Conservation (phyloP, 108 stramenopile genomes). For the Pseudonitzschia delicatissima region DNA sequence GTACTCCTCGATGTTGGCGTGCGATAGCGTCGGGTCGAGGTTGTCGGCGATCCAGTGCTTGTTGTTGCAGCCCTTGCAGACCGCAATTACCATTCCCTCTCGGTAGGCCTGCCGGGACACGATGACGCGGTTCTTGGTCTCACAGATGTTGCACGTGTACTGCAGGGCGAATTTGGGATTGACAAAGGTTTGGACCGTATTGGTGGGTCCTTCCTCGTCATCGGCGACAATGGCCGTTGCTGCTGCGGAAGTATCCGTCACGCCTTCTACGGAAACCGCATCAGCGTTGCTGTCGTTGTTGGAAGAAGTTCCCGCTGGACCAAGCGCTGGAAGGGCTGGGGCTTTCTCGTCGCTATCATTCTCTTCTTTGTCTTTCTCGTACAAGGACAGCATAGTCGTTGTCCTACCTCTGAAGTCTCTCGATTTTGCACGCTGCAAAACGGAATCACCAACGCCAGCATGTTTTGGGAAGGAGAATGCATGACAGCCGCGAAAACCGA, state of each 20-base stretch:
- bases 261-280: background rate
- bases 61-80: constrained; percentile 60
- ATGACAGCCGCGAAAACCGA: no score
- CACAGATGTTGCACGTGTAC: constrained; percentile 79
- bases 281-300: background rate
- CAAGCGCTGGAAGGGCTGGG: constrained; percentile 20
- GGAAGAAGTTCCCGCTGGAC: constrained; percentile 5
- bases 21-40: constrained; percentile 32
- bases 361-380: background rate
- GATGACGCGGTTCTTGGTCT: constrained; percentile 51
- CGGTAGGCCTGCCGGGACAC: constrained; percentile 62
- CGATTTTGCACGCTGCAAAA: no score
- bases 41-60: constrained; percentile 84
- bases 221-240: background rate
- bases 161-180: constrained; percentile 66
- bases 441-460: no score
- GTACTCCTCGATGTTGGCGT: constrained; percentile 62
- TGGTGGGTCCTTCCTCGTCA: background rate
- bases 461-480: no score
- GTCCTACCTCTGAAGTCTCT: no score
- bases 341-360: background rate
- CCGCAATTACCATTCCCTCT: constrained; percentile 69
- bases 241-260: background rate
- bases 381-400: no score
- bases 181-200: constrained; percentile 19